Evolutionary conservation across 305 asterid species (phyloP), one percentile per base, ranked within the genome.

Genomic region (Fraxinus greggii): DNA sequence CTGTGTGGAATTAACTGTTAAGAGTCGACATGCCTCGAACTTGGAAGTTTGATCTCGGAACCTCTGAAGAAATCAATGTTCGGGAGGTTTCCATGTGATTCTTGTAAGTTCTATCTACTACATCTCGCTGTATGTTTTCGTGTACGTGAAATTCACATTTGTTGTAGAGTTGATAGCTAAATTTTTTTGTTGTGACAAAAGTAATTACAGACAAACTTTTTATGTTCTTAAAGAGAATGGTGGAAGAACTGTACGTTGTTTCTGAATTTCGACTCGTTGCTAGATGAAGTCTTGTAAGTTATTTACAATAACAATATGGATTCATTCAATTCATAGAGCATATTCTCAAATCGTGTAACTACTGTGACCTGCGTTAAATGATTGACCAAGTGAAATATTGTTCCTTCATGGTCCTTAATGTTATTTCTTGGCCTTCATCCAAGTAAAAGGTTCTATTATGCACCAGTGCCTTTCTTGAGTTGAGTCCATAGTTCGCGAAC

Each of bases 1-100:
- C 61, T 74, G 80, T 95, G 98, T 85, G 98, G 98, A 48, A 95
- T 95, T 79, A 95, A 95, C 90, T 95, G 97, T 86, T 92, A 67
- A 87, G 86, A 40, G 65, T 69, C 76, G 31, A 19, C 74, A 0
- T 8, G 67, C 42, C 13, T 24, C 21, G 1, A 12, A 40, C 9
- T 36, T 36, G 78, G 23, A 35, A n/a, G 77, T 73, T 33, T 2
- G 31, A 33, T 19, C 56, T 63, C 4, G 15, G 12, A 54, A 69
- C 21, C 23, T 63, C 26, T 70, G 29, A 63, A 45, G 76, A 65
- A 48, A 40, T 81, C 4, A 26, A 76, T 61, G 79, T 40, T 77
- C 15, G 19, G 76, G 80, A 83, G 12, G 33, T n/a, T 33, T 79
- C 35, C 69, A 74, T 81, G 80, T 61, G 79, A 45, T 33, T 35